Evolutionary conservation across 176 grass and related monocot species (phyloP).

Genomic region (Miscanthus lutarioriparius): DNA sequence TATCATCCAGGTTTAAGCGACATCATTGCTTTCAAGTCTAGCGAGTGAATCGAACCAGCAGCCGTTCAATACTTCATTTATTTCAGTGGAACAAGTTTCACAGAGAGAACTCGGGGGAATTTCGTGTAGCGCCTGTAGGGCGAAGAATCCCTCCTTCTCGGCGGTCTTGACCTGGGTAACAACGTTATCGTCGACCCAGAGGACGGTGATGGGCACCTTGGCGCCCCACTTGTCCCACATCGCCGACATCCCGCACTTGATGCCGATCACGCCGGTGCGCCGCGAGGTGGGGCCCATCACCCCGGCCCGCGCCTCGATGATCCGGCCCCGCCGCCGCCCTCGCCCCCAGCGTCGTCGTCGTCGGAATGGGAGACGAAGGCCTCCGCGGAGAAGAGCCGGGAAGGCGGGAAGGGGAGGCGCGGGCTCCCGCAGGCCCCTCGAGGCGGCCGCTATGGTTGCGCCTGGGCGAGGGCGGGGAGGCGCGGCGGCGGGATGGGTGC

Average conservation of each 20-base stretch:
- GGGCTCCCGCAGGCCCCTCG: constrained; percentile 59
- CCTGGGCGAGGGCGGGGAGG: constrained; percentile 18
- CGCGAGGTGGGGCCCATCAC: constrained; percentile 63
- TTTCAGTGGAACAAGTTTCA: neutral
- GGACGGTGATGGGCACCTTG: constrained; percentile 81
- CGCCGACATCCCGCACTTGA: constrained; percentile 97
- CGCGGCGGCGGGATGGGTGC: constrained; percentile 18
- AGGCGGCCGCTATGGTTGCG: constrained; percentile 66
- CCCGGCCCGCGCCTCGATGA: constrained; percentile 64
- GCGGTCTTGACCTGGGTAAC: constrained; percentile 95
- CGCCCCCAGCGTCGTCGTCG: constrained; percentile 34
- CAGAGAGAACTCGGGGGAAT: neutral
- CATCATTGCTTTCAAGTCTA: neutral
- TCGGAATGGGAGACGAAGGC: constrained; percentile 48
- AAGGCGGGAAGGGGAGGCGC: constrained; percentile 27
- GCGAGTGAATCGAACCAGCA: neutral
- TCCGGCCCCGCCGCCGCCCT: constrained; percentile 35
- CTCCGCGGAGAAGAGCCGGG: constrained; percentile 58
- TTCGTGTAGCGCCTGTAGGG: constrained; percentile 71
- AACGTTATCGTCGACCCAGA: constrained; percentile 94
- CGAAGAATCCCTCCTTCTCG: constrained; percentile 82
- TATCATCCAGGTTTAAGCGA: neutral
- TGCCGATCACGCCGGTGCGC: constrained; percentile 79
- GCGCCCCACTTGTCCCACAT: constrained; percentile 99
- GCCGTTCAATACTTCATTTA: neutral